These are phyloP conservation scores for Scalesia atractyloides DNA, from an alignment of 129 eudicot species.

Conservation along the genomic window DNA sequence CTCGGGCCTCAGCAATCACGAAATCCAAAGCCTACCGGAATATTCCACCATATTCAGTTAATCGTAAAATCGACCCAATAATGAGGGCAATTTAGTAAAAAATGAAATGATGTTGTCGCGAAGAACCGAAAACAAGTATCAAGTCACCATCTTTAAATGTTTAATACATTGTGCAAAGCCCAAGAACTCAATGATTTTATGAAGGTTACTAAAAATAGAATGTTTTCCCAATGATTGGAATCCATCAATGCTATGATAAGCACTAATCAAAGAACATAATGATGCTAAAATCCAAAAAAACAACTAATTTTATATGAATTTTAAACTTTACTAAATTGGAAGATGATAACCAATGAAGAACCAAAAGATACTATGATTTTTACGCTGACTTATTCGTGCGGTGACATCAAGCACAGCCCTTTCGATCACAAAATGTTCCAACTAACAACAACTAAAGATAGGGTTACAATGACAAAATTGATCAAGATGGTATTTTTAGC, in stretches of 20 bases:
- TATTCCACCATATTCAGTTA: slow-evolving; percentile 1
- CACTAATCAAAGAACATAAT: background rate
- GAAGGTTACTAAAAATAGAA: slow-evolving; percentile 17
- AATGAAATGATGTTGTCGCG: too few relatives aligned
- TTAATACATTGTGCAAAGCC: background rate
- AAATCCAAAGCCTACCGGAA: slow-evolving; percentile 70
- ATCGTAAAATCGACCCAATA: background rate
- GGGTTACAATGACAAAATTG: slow-evolving; percentile 11
- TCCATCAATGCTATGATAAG: background rate
- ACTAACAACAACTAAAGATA: slow-evolving; percentile 15
- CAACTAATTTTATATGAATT: background rate
- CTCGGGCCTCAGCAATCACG: slow-evolving; percentile 87
- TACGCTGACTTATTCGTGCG: background rate
- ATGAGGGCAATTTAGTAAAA: too few relatives aligned
- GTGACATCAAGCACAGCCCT: slow-evolving; percentile 16
- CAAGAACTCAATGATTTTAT: background rate
- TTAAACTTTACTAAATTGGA: slow-evolving; percentile 6
- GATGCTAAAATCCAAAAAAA: background rate
- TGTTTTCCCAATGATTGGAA: background rate
- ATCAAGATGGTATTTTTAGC: slow-evolving; percentile 20
- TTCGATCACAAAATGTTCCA: slow-evolving; percentile 18
- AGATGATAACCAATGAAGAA: background rate
- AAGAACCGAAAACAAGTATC: background rate
- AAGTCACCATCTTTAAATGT: background rate
- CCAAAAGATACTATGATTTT: background rate